Base-by-base conservation (phyloP, 495 filamentous ascomycete genomes). In the Recurvomyces mirabilis region DNA sequence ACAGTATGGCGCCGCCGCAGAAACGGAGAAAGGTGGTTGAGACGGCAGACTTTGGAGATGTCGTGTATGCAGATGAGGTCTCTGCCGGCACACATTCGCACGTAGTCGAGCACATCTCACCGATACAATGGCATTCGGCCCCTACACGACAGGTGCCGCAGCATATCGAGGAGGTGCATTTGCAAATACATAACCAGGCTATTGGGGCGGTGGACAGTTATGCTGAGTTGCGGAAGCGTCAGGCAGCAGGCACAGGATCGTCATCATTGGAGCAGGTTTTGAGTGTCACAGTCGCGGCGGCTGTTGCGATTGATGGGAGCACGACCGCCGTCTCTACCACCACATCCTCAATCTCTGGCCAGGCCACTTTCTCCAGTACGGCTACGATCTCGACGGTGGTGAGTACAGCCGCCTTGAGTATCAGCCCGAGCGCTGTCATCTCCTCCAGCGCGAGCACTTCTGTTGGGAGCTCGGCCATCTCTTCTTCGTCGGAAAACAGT, bases 101-200 rank as follows among this genome's bases (percentile, higher is more conserved):
- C 21, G 18, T 18, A 15, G 19, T 46, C 25, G 37, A 47, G 12
- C 42, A 52, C 21, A 31, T 47, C 5, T 21, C 43, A 12, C 47
- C 30, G 18, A 10, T 11, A 18, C 29, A 37, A 30, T 13, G n/a
- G n/a, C n/a, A n/a, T n/a, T n/a, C n/a, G n/a, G n/a, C 17, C 1
- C 17, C 42, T 13, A n/a, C 49, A 7, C 43, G 17, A 3, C 30
- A 29, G 18, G 23, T 31, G 1, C 46, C 50, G 29, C 46, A 41
- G n/a, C 26, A 13, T 19, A 28, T 54, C 11, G 46, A 54, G 31
- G 51, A 54, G 33, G 31, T 54, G 6, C 51, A 54, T 20, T 7
- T 29, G 26, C 39, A 49, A 17, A 49, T 49, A 34, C 40, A 48
- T 3, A 35, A 44, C 12, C 45, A 38, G 12, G 24, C 34, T n/a